Evolutionary conservation across 139 green algal species (phyloP).

Genomic region (Limnomonas spitsbergensis): DNA sequence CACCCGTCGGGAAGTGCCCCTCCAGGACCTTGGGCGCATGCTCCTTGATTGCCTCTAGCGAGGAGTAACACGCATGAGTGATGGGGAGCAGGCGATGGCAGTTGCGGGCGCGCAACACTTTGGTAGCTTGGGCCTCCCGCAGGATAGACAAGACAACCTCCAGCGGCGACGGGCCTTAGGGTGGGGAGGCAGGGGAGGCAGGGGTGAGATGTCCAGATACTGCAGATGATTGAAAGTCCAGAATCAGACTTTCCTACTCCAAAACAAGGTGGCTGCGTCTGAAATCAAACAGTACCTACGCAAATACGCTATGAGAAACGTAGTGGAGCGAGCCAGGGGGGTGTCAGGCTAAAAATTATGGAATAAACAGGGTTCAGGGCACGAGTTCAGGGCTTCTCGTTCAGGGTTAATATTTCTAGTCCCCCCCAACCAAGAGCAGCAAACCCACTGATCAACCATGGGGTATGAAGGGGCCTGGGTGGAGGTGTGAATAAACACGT

Average conservation of each 20-base stretch:
- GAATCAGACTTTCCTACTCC: not conserved
- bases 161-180: constrained; percentile 14
- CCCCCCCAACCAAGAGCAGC: too few species aligned
- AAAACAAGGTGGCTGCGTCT: too few species aligned
- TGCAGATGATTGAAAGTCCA: not conserved
- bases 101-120: constrained; percentile 26
- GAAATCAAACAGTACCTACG: too few species aligned
- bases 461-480: too few species aligned
- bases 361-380: too few species aligned
- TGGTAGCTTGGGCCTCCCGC: constrained; percentile 22
- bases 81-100: constrained; percentile 46
- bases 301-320: too few species aligned
- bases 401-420: too few species aligned
- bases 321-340: too few species aligned
- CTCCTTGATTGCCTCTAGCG: constrained; percentile 35
- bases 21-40: constrained; percentile 26
- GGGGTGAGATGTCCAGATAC: constrained; percentile 5
- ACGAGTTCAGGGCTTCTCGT: too few species aligned
- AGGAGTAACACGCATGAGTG: constrained; percentile 32
- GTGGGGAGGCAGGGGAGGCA: not conserved
- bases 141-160: constrained; percentile 34
- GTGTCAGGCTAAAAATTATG: too few species aligned
- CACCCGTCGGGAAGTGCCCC: constrained; percentile 38
- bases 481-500: too few species aligned
- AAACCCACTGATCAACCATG: too few species aligned